Evolutionary conservation across 306 rosid species (phyloP).

Genomic region (Prunus davidiana): DNA sequence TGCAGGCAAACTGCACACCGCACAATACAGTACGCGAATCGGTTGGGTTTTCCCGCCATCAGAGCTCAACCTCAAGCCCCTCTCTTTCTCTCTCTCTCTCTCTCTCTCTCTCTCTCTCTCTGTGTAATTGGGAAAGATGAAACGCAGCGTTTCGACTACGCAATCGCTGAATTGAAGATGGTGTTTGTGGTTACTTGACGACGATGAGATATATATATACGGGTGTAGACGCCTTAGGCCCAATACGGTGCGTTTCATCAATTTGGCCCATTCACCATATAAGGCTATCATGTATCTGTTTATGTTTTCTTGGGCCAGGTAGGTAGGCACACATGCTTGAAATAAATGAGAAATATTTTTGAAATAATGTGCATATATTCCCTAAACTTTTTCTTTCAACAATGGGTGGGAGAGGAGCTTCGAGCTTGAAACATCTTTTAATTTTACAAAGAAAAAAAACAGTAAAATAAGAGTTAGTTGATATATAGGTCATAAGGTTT

Average conservation of each 20-base stretch:
- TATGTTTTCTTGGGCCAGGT: background rate
- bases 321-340: background rate
- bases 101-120: too few species aligned
- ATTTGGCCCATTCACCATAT: background rate
- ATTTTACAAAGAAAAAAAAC: too few species aligned
- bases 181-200: background rate
- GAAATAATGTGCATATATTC: background rate
- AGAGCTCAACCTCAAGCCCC: constrained; percentile 13
- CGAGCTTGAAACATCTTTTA: background rate
- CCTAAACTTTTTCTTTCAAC: too few species aligned
- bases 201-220: background rate
- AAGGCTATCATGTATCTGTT: background rate
- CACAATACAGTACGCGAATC: constrained; percentile 1
- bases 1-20: too few species aligned
- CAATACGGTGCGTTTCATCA: background rate
- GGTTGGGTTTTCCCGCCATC: constrained; percentile 98
- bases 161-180: background rate
- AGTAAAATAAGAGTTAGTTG: too few species aligned
- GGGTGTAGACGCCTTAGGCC: background rate
- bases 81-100: background rate
- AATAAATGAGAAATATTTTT: background rate
- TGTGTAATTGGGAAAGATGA: constrained; percentile 1
- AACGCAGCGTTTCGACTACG: constrained; percentile 43
- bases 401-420: accelerated
- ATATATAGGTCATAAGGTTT: too few species aligned